A percentile compares a stretch with the other conserved stretches of the same genome.
phyloP scores from a whole-genome alignment of 2,329 filamentous ascomycete genomes.

The Talaromyces rugulosus region DNA sequence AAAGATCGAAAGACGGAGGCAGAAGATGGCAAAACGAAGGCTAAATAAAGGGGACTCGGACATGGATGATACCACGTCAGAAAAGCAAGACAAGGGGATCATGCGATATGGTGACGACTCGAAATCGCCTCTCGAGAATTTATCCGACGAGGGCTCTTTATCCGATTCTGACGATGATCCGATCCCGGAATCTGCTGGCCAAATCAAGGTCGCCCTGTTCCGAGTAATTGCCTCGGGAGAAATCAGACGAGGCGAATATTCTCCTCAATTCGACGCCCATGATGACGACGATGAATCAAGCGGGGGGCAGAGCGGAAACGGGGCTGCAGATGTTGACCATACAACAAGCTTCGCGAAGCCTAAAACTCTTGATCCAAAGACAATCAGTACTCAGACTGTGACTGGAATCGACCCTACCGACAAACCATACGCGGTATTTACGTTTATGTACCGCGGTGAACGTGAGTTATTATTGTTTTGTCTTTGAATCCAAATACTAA shows the following conservation, averaged over 20 bases:
- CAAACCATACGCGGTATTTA: slow-evolving; percentile 93
- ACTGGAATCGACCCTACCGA: slow-evolving; percentile 95
- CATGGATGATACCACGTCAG: slow-evolving; percentile 27
- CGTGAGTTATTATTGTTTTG: slow-evolving; percentile 55
- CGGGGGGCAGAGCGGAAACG: slow-evolving; percentile 50
- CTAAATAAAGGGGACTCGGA: slow-evolving; percentile 62
- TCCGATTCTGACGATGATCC: slow-evolving; percentile 82
- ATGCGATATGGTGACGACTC: slow-evolving; percentile 78
- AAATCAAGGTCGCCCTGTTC: slow-evolving; percentile 98
- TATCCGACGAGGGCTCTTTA: slow-evolving; percentile 65
- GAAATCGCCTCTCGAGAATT: slow-evolving; percentile 66
- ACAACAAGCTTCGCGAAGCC: slow-evolving; percentile 97
- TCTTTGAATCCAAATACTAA: slow-evolving; percentile 4
- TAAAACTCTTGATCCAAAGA: slow-evolving; percentile 91
- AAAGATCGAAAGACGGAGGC: slow-evolving; percentile 62
- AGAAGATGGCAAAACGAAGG: slow-evolving; percentile 76
- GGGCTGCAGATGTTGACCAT: slow-evolving; percentile 76
- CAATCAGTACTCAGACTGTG: slow-evolving; percentile 98
- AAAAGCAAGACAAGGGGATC: slow-evolving; percentile 50
- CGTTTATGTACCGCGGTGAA: slow-evolving; percentile 94
- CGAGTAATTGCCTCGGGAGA: slow-evolving; percentile 92
- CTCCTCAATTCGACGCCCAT: slow-evolving; percentile 93
- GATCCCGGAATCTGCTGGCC: slow-evolving; percentile 83
- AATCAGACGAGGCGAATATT: slow-evolving; percentile 97
- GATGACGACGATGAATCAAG: slow-evolving; percentile 79